Evolutionary conservation across 2,329 filamentous ascomycete species (phyloP).

Genomic region (Diplodia scrobiculata): DNA sequence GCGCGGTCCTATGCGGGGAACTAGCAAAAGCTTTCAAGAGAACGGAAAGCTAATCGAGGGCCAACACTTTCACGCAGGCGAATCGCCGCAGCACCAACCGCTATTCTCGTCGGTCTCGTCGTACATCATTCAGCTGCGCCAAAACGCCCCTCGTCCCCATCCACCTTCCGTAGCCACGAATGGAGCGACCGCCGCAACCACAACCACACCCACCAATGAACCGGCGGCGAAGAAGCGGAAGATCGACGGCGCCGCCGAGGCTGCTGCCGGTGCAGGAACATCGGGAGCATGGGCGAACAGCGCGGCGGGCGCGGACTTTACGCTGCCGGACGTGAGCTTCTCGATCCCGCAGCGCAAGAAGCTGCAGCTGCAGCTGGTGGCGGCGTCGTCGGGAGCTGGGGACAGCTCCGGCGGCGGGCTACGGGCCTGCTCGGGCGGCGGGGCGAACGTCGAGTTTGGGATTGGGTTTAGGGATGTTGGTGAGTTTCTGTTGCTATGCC

Average conservation of each 20-base stretch:
- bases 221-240: conserved; percentile 47
- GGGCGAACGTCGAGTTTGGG: conserved; percentile 57
- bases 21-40: not conserved
- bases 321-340: conserved; percentile 58
- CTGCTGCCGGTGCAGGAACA: not conserved
- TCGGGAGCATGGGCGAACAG: conserved; percentile 35
- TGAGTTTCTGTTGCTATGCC: conserved; percentile 32
- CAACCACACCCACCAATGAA: conserved; percentile 30
- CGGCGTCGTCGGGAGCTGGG: conserved; percentile 32
- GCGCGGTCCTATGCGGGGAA: not conserved
- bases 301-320: conserved; percentile 37
- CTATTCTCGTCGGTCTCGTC: conserved; percentile 30
- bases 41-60: not conserved
- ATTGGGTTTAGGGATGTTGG: conserved; percentile 54
- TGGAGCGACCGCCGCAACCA: not conserved
- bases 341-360: conserved; percentile 66
- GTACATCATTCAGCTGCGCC: conserved; percentile 26
- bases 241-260: conserved; percentile 35
- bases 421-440: conserved; percentile 54
- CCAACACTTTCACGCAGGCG: not conserved
- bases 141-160: not conserved
- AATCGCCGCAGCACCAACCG: conserved; percentile 19
- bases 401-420: conserved; percentile 46
- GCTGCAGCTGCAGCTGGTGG: conserved; percentile 60
- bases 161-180: not conserved